Base-by-base conservation (phyloP, 2,329 filamentous ascomycete species). In the Mollisia scopiformis region DNA sequence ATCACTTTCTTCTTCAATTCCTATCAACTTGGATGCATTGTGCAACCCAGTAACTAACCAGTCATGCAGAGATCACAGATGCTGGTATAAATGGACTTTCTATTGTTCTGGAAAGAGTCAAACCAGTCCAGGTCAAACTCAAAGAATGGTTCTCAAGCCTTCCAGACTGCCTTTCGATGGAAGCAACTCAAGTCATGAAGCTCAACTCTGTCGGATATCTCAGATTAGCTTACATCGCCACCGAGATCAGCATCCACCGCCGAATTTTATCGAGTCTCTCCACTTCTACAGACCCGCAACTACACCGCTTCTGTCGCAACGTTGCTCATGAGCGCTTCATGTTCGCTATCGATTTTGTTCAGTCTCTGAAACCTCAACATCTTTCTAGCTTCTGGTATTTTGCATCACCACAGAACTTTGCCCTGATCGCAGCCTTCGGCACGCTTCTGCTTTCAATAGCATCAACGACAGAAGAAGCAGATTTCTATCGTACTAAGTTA, bases 221-320 rank as follows among this genome's bases (percentile, higher is more conserved):
- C 8, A 79, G 83, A 54, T 75, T 84, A 2, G 79, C 81, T 0
- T 83, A 83, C 62, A 78, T 80, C 51, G 79, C 80, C 0, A 79
- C 81, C 0, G 81, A 83, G 58, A 80, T 83, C 55, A 78, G 80
- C 43, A 75, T 84, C 2, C 80, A 83, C 66, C 78, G 81, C 2
- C 78, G 77, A 4, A 78, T 84, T 55, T 74, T 84, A 1, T 75
- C 81, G 11, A 77, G 77, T 8, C 73, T 80, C 19, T 73, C 75
- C 0, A 54, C 67, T 21, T 58, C 63, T 8, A 66, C 65, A 1
- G 62, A 70, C 51, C 64, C 64, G 19, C 66, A 68, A n/a, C 53
- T 69, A 1, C 53, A 58, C 30, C 64, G 60, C 50, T 67, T 71
- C 19, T 70, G 68, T 49, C 60, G 66, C 6, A 67, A 67, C 2